Percentiles rank a stretch among this genome's conserved stretches.
Conservation (phyloP, 2,329 filamentous ascomycete species). For the Penicillium sp. region DNA sequence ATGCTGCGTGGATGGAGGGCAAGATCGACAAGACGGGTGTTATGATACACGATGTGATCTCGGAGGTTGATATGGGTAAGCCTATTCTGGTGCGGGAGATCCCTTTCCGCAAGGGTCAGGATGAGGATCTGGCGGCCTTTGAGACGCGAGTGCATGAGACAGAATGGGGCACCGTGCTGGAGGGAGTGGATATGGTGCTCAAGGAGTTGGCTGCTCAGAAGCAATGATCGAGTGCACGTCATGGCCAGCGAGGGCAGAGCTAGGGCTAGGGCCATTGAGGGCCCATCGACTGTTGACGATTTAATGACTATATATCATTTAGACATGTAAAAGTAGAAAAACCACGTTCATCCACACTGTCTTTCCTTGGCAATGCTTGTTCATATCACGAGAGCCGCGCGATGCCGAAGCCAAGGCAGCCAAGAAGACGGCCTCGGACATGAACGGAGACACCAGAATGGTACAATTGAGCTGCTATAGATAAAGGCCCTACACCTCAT, state of each 20-base stretch:
- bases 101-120: slow-evolving; percentile 54
- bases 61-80: slow-evolving; percentile 72
- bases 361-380: not conserved
- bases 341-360: not conserved
- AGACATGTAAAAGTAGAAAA: slow-evolving; percentile 9
- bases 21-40: slow-evolving; percentile 67
- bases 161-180: slow-evolving; percentile 75
- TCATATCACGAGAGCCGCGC: not conserved
- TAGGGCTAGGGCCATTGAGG: not conserved
- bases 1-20: slow-evolving; percentile 64
- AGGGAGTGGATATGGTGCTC: slow-evolving; percentile 52
- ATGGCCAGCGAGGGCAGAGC: too few species aligned
- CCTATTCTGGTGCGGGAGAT: slow-evolving; percentile 69
- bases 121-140: slow-evolving; percentile 61
- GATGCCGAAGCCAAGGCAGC: not conserved
- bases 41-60: slow-evolving; percentile 83
- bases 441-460: not conserved
- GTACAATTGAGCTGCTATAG: not conserved
- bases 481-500: not conserved
- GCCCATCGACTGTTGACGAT: slow-evolving; percentile 16
- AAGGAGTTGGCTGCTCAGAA: slow-evolving; percentile 27
- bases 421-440: not conserved
- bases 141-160: slow-evolving; percentile 67
- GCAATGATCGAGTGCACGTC: slow-evolving; percentile 3
- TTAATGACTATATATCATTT: slow-evolving; percentile 17